Evolutionary conservation across 2,329 filamentous ascomycete species (phyloP).

Genomic region (Aspergillus alliaceus): DNA sequence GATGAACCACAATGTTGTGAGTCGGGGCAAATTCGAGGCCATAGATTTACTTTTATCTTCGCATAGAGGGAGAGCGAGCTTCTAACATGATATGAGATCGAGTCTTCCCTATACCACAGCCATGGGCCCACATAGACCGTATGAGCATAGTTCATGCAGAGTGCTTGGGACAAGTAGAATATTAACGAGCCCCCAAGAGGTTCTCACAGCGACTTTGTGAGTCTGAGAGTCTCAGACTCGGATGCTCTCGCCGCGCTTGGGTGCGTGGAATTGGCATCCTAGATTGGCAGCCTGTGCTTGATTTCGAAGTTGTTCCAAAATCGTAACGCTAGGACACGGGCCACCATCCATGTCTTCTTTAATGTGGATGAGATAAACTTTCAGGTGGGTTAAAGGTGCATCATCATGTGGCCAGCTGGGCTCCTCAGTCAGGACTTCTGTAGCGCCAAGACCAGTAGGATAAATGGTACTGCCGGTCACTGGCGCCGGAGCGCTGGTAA

Average conservation of each 20-base stretch:
- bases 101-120: background rate
- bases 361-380: slow-evolving; percentile 86
- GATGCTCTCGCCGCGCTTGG: slow-evolving; percentile 62
- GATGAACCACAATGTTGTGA: too few relatives aligned
- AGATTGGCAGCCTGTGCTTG: slow-evolving; percentile 65
- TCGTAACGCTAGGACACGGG: slow-evolving; percentile 62
- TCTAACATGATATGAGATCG: background rate
- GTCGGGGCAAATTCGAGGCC: too few relatives aligned
- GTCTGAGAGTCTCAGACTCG: slow-evolving; percentile 33
- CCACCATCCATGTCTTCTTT: slow-evolving; percentile 82
- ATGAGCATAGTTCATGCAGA: background rate
- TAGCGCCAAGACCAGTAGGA: slow-evolving; percentile 4
- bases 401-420: background rate
- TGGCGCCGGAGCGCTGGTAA: background rate
- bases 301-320: slow-evolving; percentile 67
- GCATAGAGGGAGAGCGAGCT: background rate
- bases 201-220: background rate
- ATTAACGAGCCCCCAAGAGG: too few relatives aligned
- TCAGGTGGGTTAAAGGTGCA: slow-evolving; percentile 67
- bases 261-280: slow-evolving; percentile 78
- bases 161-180: too few relatives aligned
- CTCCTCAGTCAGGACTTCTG: slow-evolving; percentile 3
- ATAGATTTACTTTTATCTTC: too few relatives aligned
- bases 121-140: background rate
- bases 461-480: background rate